Evolutionary conservation across 1,284 basidiomycete species (phyloP).

Genomic region (Cryptococcus wingfieldii): DNA sequence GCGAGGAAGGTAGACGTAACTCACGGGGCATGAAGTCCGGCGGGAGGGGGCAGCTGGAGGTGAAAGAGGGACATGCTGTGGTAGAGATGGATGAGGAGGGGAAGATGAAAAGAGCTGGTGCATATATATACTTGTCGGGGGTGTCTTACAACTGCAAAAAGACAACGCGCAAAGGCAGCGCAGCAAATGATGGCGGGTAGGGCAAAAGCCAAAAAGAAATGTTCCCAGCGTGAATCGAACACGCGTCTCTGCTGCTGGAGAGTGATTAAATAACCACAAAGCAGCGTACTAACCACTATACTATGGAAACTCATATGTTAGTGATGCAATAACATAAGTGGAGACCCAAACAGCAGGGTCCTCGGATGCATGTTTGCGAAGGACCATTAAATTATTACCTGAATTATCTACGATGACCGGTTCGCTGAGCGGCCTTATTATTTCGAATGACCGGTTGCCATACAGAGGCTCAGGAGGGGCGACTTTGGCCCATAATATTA

Average conservation of each 20-base stretch:
- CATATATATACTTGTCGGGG: not conserved
- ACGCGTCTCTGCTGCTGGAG: slow-evolving; percentile 12
- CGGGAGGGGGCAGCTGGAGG: not conserved
- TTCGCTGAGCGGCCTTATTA: too few relatives aligned
- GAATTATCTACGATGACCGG: too few relatives aligned
- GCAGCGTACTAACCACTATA: slow-evolving; percentile 20
- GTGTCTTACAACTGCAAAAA: not conserved
- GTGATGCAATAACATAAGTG: not conserved
- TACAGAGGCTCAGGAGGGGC: too few relatives aligned
- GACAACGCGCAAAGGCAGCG: not conserved
- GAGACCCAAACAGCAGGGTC: too few relatives aligned
- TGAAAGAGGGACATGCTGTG: not conserved
- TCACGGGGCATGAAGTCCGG: too few relatives aligned
- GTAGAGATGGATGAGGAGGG: too few relatives aligned
- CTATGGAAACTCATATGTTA: slow-evolving; percentile 7
- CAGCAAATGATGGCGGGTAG: not conserved
- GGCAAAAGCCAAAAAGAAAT: slow-evolving; percentile 5
- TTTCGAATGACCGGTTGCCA: too few relatives aligned
- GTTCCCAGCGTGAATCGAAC: slow-evolving; percentile 20
- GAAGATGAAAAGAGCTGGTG: not conserved
- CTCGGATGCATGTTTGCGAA: too few relatives aligned
- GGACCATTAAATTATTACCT: too few relatives aligned
- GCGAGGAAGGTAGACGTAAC: too few relatives aligned
- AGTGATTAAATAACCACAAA: slow-evolving; percentile 8
- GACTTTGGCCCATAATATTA: too few relatives aligned